These are phyloP conservation scores for Draba incana DNA, from an alignment of 345 rosid genomes.

Conservation along the genomic window DNA sequence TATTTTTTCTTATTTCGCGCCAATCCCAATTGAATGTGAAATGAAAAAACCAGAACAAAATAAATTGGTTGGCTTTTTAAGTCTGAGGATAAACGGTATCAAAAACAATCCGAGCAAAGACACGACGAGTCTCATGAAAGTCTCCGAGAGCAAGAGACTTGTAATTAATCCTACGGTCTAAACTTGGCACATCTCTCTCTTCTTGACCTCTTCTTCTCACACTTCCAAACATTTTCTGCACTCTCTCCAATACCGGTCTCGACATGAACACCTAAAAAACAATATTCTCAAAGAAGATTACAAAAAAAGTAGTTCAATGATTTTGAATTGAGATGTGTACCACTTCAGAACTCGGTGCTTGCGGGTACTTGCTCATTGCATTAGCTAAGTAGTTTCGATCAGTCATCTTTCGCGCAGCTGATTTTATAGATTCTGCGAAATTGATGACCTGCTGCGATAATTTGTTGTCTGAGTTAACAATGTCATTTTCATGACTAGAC, in stretches of 20 bases:
- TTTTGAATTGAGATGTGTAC: conserved; percentile 6
- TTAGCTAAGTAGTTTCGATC: conserved; percentile 40
- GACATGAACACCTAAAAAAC: conserved; percentile 58
- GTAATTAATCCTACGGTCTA: conserved; percentile 51
- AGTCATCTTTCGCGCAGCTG: conserved; percentile 33
- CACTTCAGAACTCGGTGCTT: conserved; percentile 45
- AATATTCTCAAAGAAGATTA: not conserved
- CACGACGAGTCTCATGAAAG: conserved; percentile 43
- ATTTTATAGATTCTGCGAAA: conserved; percentile 48
- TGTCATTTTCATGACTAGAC: conserved; percentile 16
- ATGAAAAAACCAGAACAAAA: not conserved
- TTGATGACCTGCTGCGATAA: conserved; percentile 48
- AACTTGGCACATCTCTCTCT: conserved; percentile 43
- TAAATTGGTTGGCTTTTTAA: not conserved
- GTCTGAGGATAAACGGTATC: conserved; percentile 41
- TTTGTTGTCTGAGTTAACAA: conserved; percentile 22
- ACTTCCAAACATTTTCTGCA: conserved; percentile 52
- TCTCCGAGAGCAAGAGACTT: conserved; percentile 48
- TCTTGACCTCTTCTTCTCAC: conserved; percentile 44
- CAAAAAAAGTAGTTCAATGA: not conserved
- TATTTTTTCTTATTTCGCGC: too few species aligned
- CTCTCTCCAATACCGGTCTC: conserved; percentile 41
- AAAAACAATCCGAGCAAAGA: conserved; percentile 39
- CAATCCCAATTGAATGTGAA: conserved; percentile 18
- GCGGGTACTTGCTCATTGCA: conserved; percentile 46